These are phyloP conservation scores for Amaranthus hypochondriacus DNA, from an alignment of 148 eudicot genomes.

Conservation along the genomic window DNA sequence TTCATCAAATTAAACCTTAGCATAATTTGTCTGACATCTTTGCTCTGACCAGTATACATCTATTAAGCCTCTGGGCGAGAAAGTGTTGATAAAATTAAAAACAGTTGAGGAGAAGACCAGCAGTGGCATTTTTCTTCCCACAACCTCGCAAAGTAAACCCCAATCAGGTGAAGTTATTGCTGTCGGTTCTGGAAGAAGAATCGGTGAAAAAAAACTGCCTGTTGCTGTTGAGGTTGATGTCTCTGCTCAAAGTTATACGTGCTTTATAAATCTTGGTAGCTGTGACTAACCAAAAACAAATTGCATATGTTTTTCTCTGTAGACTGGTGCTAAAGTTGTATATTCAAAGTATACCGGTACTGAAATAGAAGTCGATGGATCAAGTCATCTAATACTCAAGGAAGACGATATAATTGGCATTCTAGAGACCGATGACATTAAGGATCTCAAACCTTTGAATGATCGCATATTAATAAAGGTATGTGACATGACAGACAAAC, in stretches of 20 bases:
- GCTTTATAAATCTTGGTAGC: neutral
- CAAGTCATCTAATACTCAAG: conserved; percentile 57
- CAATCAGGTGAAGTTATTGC: conserved; percentile 76
- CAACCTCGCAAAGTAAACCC: conserved; percentile 57
- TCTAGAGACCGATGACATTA: conserved; percentile 67
- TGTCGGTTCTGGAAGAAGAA: conserved; percentile 59
- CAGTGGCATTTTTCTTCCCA: conserved; percentile 67
- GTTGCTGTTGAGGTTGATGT: conserved; percentile 46
- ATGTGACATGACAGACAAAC: neutral
- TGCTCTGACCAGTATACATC: conserved; percentile 51
- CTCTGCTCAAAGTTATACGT: neutral
- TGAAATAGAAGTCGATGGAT: conserved; percentile 66
- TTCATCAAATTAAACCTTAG: neutral
- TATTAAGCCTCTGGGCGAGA: conserved; percentile 72
- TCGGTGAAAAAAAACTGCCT: conserved; percentile 52
- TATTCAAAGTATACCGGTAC: conserved; percentile 81
- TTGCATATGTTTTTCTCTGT: conserved; percentile 1
- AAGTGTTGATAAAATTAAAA: conserved; percentile 60
- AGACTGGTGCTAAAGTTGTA: conserved; percentile 58
- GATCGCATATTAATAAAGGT: conserved; percentile 74
- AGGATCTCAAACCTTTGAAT: conserved; percentile 70
- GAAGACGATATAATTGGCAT: conserved; percentile 79
- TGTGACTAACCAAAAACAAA: conserved; percentile 5
- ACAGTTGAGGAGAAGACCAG: conserved; percentile 55
- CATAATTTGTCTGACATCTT: neutral